Conservation (phyloP, 164 flowering plant genomes). For the Buxus sempervirens region DNA sequence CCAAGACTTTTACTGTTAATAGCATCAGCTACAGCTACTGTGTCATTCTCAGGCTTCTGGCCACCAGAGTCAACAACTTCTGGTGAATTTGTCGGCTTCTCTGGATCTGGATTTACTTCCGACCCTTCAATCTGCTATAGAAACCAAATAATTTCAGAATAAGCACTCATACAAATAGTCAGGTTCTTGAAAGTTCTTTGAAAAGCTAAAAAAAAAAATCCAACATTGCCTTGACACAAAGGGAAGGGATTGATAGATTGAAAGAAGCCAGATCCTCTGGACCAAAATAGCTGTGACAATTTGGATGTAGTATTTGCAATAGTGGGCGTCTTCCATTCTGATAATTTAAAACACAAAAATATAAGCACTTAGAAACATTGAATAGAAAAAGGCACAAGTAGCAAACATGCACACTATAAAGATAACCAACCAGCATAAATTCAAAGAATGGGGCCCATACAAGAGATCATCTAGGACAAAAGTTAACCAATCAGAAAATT, state of each 20-base stretch:
- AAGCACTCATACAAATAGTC: neutral
- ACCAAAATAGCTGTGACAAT: slow-evolving; percentile 69
- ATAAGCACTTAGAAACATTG: slow-evolving; percentile 1
- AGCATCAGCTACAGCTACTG: slow-evolving; percentile 18
- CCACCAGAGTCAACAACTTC: slow-evolving; percentile 27
- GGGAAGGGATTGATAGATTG: slow-evolving; percentile 60
- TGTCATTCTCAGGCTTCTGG: slow-evolving; percentile 21
- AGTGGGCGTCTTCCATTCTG: slow-evolving; percentile 79
- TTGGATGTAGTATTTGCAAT: slow-evolving; percentile 87
- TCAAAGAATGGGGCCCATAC: neutral
- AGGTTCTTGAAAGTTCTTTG: neutral
- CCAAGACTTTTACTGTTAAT: slow-evolving; percentile 16
- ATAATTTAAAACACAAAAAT: slow-evolving; percentile 12
- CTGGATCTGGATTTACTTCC: slow-evolving; percentile 21
- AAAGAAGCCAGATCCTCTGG: slow-evolving; percentile 65
- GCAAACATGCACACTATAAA: neutral
- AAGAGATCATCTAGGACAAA: neutral
- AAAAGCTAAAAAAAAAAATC: slow-evolving; percentile 8
- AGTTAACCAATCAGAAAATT: neutral
- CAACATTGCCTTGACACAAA: slow-evolving; percentile 43
- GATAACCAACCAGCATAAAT: neutral
- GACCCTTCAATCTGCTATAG: slow-evolving; percentile 38
- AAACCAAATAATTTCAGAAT: neutral
- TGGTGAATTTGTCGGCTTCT: slow-evolving; percentile 17
- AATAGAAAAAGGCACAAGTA: neutral